Conservation (phyloP, 2,329 filamentous ascomycete species). For the Microcyclosporella mali region DNA sequence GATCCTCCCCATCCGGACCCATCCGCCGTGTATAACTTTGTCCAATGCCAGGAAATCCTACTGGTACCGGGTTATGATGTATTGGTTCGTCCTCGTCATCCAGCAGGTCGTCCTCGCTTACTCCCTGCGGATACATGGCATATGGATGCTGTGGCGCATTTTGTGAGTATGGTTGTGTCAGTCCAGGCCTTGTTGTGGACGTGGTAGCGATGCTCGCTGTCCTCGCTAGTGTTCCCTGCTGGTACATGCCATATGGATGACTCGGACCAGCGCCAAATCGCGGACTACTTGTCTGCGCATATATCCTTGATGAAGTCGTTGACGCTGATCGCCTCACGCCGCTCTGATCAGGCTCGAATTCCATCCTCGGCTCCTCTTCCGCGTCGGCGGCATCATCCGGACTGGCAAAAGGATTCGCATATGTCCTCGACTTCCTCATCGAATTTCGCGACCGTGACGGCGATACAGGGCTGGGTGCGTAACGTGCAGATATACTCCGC, state of each 20-base stretch:
- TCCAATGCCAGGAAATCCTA: conserved; percentile 67
- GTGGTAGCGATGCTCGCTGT: conserved; percentile 65
- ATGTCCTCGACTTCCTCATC: conserved; percentile 27
- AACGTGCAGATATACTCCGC: conserved; percentile 28
- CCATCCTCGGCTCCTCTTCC: conserved; percentile 14
- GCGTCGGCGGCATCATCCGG: conserved; percentile 31
- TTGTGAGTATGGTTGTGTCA: conserved; percentile 41
- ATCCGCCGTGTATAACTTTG: conserved; percentile 63
- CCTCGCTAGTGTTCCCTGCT: conserved; percentile 58
- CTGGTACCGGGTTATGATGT: conserved; percentile 44
- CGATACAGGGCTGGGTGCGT: conserved; percentile 19
- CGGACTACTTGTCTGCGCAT: conserved; percentile 51
- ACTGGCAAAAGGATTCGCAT: conserved; percentile 32
- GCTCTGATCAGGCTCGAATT: conserved; percentile 26
- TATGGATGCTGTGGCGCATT: conserved; percentile 73
- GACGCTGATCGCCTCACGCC: conserved; percentile 27
- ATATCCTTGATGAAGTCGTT: conserved; percentile 34
- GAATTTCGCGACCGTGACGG: conserved; percentile 23
- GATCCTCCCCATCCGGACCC: conserved; percentile 78
- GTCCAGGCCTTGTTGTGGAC: conserved; percentile 58
- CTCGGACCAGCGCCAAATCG: conserved; percentile 68
- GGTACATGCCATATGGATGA: conserved; percentile 79
- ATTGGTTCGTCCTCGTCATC: conserved; percentile 29
- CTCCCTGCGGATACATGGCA: conserved; percentile 76
- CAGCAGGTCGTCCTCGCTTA: conserved; percentile 48